Evolutionary conservation across 2,329 filamentous ascomycete genomes (phyloP).

Genomic region (Exutisphaerella laricina): DNA sequence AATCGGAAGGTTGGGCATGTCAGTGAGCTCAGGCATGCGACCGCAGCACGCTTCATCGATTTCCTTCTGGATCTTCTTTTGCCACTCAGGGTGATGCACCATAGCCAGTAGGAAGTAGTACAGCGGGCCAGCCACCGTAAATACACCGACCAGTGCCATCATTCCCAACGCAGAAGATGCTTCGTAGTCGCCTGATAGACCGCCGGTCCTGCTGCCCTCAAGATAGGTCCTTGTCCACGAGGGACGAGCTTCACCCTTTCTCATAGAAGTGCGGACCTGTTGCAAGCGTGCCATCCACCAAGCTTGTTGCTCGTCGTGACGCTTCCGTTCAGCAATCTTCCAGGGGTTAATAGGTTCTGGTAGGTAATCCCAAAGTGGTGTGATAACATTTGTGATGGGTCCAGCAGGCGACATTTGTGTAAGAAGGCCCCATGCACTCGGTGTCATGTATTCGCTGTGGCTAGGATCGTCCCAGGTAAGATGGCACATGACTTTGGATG

Average conservation of each 20-base stretch:
- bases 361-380: slow-evolving; percentile 48
- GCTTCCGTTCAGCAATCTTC: slow-evolving; percentile 49
- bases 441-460: slow-evolving; percentile 45
- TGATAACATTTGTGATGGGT: slow-evolving; percentile 53
- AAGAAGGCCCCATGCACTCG: slow-evolving; percentile 52
- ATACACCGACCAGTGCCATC: slow-evolving; percentile 34
- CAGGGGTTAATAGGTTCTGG: slow-evolving; percentile 49
- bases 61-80: slow-evolving; percentile 35
- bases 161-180: slow-evolving; percentile 33
- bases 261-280: slow-evolving; percentile 37
- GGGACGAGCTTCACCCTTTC: slow-evolving; percentile 36
- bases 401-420: slow-evolving; percentile 55
- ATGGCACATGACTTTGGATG: slow-evolving; percentile 53
- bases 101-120: slow-evolving; percentile 36
- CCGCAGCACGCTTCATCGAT: slow-evolving; percentile 26
- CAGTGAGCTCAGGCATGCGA: slow-evolving; percentile 24
- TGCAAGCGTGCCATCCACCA: slow-evolving; percentile 49
- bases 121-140: slow-evolving; percentile 31
- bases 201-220: slow-evolving; percentile 35
- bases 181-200: slow-evolving; percentile 34
- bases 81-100: slow-evolving; percentile 47
- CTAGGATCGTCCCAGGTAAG: slow-evolving; percentile 50
- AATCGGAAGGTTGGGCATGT: slow-evolving; percentile 31
- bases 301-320: slow-evolving; percentile 49
- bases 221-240: slow-evolving; percentile 42